Evolutionary conservation across 2,329 filamentous ascomycete species (phyloP).

Genomic region (Trichoderma atroviride): DNA sequence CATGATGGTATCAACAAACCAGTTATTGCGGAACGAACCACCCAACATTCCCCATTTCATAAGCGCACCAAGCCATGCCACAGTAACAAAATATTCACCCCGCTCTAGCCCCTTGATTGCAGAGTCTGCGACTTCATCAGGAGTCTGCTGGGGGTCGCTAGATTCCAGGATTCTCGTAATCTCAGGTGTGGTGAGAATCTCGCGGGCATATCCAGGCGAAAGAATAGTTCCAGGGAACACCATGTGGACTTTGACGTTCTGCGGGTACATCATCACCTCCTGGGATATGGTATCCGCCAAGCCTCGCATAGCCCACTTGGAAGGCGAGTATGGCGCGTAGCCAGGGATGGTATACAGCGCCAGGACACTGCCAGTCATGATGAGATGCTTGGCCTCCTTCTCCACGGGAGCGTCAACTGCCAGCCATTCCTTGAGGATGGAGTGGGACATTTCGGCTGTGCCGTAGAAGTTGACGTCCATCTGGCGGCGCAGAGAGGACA

Average conservation of each 20-base stretch:
- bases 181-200: conserved; percentile 77
- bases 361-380: conserved; percentile 80
- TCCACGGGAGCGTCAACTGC: conserved; percentile 49
- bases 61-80: conserved; percentile 69
- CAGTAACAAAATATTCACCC: conserved; percentile 78
- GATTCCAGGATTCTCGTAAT: conserved; percentile 80
- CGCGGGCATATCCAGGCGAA: conserved; percentile 71
- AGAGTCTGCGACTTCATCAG: conserved; percentile 72
- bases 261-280: conserved; percentile 85
- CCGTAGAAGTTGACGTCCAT: conserved; percentile 96
- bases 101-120: conserved; percentile 75
- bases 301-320: conserved; percentile 82
- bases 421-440: conserved; percentile 76
- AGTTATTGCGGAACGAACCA: conserved; percentile 60
- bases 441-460: conserved; percentile 81
- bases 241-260: conserved; percentile 76
- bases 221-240: conserved; percentile 85
- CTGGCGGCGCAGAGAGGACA: conserved; percentile 68
- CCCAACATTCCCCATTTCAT: conserved; percentile 67
- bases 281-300: conserved; percentile 82
- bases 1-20: conserved; percentile 61
- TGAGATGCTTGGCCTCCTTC: conserved; percentile 68
- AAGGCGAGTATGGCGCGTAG: conserved; percentile 80
- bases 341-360: conserved; percentile 79
- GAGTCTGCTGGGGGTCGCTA: conserved; percentile 76